phyloP scores from a whole-genome alignment of 768 basidiomycete genomes.

The Chalciporus chontae region DNA sequence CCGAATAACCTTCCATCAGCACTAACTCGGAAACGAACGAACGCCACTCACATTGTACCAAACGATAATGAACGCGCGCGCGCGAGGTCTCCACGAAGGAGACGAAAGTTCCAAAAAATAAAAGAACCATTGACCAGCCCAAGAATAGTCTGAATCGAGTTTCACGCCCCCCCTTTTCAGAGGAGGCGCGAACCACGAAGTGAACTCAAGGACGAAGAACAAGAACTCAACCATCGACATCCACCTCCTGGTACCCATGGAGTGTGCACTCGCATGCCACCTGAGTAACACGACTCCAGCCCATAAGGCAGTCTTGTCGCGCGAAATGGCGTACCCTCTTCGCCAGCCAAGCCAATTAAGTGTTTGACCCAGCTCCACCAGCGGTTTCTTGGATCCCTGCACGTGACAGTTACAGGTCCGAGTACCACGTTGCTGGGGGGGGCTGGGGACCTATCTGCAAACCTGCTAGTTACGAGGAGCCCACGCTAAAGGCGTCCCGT shows the following conservation, averaged over 20 bases:
- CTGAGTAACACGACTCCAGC: constrained; percentile 1
- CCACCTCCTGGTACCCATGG: constrained; percentile 22
- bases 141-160: constrained; percentile 35
- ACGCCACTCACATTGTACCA: not conserved
- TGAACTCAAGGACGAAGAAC: constrained; percentile 25
- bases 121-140: constrained; percentile 20
- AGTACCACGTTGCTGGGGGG: not conserved
- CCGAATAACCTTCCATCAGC: not conserved
- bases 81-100: constrained; percentile 16
- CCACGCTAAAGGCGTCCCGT: constrained; percentile 14
- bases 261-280: constrained; percentile 1
- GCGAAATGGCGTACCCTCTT: not conserved
- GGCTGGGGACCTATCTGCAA: not conserved
- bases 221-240: not conserved
- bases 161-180: too few species aligned
- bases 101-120: constrained; percentile 10
- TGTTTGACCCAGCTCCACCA: too few species aligned
- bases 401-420: not conserved
- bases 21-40: not conserved
- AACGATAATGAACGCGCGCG: not conserved
- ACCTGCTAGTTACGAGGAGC: not conserved
- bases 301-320: not conserved
- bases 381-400: not conserved
- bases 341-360: not conserved
- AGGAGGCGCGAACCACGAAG: constrained; percentile 27